Evolutionary conservation across 2,329 filamentous ascomycete species (phyloP).

Genomic region (Aureobasidium melanogenum): DNA sequence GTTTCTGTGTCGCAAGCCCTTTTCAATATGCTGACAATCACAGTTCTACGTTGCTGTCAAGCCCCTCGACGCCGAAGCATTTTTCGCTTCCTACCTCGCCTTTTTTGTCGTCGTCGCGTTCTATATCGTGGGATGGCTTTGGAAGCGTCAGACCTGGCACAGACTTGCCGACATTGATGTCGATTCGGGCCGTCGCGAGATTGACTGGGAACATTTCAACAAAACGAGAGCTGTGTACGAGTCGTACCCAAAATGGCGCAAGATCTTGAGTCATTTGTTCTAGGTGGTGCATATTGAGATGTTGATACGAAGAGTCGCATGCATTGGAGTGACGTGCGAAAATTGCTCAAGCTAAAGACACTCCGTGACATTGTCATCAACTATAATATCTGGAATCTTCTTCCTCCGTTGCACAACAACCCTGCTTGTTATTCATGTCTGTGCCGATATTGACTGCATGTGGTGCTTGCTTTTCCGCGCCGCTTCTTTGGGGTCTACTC

Average conservation of each 20-base stretch:
- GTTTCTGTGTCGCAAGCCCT: neutral
- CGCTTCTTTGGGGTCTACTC: too few relatives aligned
- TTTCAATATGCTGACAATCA: neutral
- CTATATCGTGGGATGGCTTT: conserved; percentile 48
- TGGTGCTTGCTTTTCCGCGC: too few relatives aligned
- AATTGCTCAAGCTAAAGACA: too few relatives aligned
- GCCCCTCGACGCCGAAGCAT: conserved; percentile 37
- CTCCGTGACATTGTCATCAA: too few relatives aligned
- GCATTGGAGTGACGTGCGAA: too few relatives aligned
- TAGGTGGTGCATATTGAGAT: neutral
- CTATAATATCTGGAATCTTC: too few relatives aligned
- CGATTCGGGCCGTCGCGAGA: conserved; percentile 54
- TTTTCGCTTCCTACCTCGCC: conserved; percentile 48
- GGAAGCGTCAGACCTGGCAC: conserved; percentile 57
- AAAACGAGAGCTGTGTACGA: conserved; percentile 43
- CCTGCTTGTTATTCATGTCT: too few relatives aligned
- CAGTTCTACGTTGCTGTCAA: conserved; percentile 43
- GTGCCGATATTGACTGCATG: too few relatives aligned
- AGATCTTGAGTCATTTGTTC: conserved; percentile 20
- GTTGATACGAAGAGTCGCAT: too few relatives aligned
- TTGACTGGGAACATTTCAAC: conserved; percentile 58
- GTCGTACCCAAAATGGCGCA: conserved; percentile 44
- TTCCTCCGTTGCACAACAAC: too few relatives aligned
- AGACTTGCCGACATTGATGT: conserved; percentile 54
- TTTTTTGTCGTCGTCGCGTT: conserved; percentile 46